Evolutionary conservation across 108 stramenopile species (phyloP), one percentile per base, ranked within the genome.

Genomic region (Fistulifera pelliculosa): DNA sequence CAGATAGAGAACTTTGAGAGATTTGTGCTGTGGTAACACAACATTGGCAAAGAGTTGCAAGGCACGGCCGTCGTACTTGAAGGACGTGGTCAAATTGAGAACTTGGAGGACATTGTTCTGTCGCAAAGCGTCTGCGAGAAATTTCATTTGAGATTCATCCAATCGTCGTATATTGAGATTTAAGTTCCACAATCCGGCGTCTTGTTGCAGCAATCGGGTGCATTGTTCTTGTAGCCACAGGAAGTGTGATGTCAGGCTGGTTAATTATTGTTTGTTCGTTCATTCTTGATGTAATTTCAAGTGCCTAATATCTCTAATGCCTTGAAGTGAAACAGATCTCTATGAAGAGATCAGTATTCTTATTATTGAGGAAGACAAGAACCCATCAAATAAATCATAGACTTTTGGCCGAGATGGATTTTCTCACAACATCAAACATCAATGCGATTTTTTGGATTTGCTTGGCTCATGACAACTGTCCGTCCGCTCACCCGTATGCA

Each of bases 141-240:
- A 52, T 17, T 55, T 17, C n/a, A 61, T 56, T 44, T 50, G 57
- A 3, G 26, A 18, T 11, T 19, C 31, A 35, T 67, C 48, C 23
- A 76, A 44, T 14, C 75, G 65, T 25, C 75, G 70, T 40, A 76
- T 64, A 39, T 76, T 76, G 51, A 76, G 42, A 41, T 71, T 71
- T 6, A 76, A 49, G 61, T 76, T 71, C 14, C 27, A 39, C 14
- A 76, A 38, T 14, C 14, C 14, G 7, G 15, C 5, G 52, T 66
- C 65, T 10, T 52, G 60, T 17, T 11, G 31, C 19, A 10, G 23
- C 19, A 66, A 25, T 23, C 65, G 48, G 6, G 25, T 19, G 38
- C 65, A 66, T 15, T 50, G 48, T 21, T 66, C 65, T 23, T 60
- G 41, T 1, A 66, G 38, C 65, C 65, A 66, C 1, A 17, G 60